phyloP scores from a whole-genome alignment of 2,329 filamentous ascomycete genomes.

The Geosmithia putterillii region DNA sequence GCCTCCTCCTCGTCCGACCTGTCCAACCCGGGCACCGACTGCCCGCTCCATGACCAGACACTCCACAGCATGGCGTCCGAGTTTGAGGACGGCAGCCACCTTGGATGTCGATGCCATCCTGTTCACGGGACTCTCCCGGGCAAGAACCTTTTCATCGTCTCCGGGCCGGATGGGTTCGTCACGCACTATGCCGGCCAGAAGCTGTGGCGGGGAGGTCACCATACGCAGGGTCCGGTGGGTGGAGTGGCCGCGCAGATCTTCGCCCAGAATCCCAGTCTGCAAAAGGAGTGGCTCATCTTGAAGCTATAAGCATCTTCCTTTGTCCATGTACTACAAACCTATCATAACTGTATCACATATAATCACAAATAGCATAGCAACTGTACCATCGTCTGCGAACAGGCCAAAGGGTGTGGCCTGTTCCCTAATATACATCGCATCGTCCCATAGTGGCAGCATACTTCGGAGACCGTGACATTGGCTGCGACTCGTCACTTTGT shows the following conservation, averaged over 20 bases:
- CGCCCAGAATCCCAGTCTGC: conserved; percentile 22
- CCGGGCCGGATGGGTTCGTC: conserved; percentile 85
- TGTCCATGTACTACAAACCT: neutral
- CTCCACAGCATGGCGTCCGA: conserved; percentile 16
- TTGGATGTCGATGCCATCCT: conserved; percentile 13
- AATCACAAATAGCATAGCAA: too few relatives aligned
- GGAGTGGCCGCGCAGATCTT: conserved; percentile 55
- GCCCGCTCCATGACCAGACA: conserved; percentile 16
- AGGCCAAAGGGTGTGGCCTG: too few relatives aligned
- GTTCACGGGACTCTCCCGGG: conserved; percentile 17
- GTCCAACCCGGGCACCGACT: conserved; percentile 8
- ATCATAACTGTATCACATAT: neutral
- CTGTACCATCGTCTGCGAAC: too few relatives aligned
- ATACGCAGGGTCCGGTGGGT: conserved; percentile 62
- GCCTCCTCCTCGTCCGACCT: neutral
- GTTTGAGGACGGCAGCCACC: conserved; percentile 12
- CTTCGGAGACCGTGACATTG: too few relatives aligned
- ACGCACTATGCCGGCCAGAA: conserved; percentile 69
- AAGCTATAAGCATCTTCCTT: conserved; percentile 28
- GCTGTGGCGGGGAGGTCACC: conserved; percentile 57
- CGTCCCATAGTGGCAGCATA: too few relatives aligned
- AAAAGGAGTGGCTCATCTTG: conserved; percentile 36
- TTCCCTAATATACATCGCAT: too few relatives aligned
- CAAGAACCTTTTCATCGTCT: conserved; percentile 65
- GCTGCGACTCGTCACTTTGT: too few relatives aligned